Percentiles rank a stretch among this genome's conserved stretches.
Evolutionary conservation across 768 basidiomycete genomes (phyloP).

Genomic region (Tylopilus sp.): DNA sequence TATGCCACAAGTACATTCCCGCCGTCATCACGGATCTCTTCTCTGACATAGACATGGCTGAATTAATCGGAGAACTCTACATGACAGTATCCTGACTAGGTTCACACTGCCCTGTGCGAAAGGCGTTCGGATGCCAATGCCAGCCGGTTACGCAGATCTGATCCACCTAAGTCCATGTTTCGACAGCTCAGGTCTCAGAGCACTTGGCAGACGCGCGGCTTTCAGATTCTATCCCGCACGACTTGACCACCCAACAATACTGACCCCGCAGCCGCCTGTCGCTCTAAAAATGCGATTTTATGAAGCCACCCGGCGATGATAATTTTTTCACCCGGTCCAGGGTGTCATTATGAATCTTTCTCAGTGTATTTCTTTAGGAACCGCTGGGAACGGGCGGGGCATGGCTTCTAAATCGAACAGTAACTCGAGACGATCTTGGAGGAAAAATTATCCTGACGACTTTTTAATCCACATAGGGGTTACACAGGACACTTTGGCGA

Average conservation of each 20-base stretch:
- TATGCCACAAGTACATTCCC: slow-evolving; percentile 6
- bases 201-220: slow-evolving; percentile 6
- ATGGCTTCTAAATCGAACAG: not conserved
- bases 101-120: slow-evolving; percentile 12
- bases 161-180: slow-evolving; percentile 2
- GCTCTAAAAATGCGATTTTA: not conserved
- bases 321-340: not conserved
- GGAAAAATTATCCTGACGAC: slow-evolving; percentile 2
- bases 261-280: not conserved
- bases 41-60: slow-evolving; percentile 11
- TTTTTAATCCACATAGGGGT: not conserved
- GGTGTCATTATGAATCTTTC: not conserved
- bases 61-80: slow-evolving; percentile 2
- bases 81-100: not conserved
- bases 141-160: slow-evolving; percentile 10
- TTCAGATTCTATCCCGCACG: not conserved
- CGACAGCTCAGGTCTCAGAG: slow-evolving; percentile 6
- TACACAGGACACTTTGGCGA: not conserved
- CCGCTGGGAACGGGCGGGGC: not conserved
- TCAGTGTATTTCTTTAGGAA: not conserved
- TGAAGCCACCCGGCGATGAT: not conserved
- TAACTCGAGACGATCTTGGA: not conserved
- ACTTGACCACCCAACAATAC: not conserved
- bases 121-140: not conserved
- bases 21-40: slow-evolving; percentile 4